These are phyloP conservation scores for Ganoderma multipileum DNA, from an alignment of 1,284 basidiomycete species.

Conservation along the genomic window DNA sequence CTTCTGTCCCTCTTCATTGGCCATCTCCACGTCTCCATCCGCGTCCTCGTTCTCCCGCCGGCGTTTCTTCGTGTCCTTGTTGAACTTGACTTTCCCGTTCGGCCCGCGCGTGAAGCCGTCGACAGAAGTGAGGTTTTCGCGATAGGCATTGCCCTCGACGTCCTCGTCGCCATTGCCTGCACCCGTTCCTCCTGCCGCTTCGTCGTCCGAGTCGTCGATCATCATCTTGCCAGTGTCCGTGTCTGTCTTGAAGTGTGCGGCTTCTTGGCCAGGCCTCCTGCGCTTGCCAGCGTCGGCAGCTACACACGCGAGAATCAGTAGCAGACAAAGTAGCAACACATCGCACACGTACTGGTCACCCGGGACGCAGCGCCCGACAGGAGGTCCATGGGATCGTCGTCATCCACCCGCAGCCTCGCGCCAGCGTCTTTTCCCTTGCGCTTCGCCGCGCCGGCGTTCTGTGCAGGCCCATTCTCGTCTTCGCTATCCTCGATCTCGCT, in stretches of 20 bases:
- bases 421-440: conserved; percentile 49
- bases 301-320: conserved; percentile 36
- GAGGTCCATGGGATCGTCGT: conserved; percentile 96
- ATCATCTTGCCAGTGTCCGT: conserved; percentile 89
- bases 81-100: conserved; percentile 91
- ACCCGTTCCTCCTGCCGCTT: conserved; percentile 43
- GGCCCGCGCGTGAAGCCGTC: conserved; percentile 90
- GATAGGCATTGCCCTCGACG: conserved; percentile 84
- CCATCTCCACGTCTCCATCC: conserved; percentile 79
- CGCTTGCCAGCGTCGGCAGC: conserved; percentile 60
- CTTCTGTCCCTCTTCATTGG: conserved; percentile 48
- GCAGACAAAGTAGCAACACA: not conserved
- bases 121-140: conserved; percentile 80
- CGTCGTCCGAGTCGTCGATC: conserved; percentile 62
- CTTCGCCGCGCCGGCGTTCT: conserved; percentile 41
- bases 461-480: conserved; percentile 58
- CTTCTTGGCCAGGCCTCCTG: conserved; percentile 87
- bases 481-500: conserved; percentile 83
- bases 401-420: conserved; percentile 83
- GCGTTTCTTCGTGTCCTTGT: conserved; percentile 95
- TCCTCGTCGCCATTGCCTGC: conserved; percentile 59
- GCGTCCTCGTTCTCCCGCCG: conserved; percentile 68
- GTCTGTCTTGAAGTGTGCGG: conserved; percentile 88
- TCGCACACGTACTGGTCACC: conserved; percentile 68
- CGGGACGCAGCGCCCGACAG: conserved; percentile 84